phyloP scores from a whole-genome alignment of 352 stramenopile species.

The Elongisporangium prolatum region DNA sequence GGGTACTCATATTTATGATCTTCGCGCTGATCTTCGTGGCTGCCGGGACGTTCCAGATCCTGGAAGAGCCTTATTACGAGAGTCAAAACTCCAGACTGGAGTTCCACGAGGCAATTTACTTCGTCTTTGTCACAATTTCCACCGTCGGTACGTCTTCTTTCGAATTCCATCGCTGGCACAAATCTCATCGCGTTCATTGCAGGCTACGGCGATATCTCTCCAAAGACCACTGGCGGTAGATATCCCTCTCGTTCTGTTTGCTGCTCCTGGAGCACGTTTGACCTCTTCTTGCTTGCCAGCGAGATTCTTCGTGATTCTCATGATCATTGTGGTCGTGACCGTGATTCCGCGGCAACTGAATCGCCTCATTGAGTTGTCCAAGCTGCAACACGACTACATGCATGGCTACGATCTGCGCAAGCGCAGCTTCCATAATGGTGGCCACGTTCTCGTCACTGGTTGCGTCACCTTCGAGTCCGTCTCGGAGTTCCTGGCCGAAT shows the following conservation, averaged over 20 bases:
- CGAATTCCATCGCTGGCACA: neutral
- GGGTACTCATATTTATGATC: constrained; percentile 52
- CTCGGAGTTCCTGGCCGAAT: constrained; percentile 51
- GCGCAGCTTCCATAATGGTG: constrained; percentile 28
- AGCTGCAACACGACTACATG: constrained; percentile 42
- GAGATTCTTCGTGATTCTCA: constrained; percentile 55
- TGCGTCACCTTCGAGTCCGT: constrained; percentile 38
- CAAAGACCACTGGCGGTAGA: constrained; percentile 36
- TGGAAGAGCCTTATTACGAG: constrained; percentile 50
- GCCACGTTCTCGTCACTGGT: constrained; percentile 49
- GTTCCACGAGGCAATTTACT: constrained; percentile 65
- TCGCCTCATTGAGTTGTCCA: constrained; percentile 42
- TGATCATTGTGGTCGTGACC: constrained; percentile 55
- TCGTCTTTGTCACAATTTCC: constrained; percentile 61
- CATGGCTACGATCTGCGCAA: constrained; percentile 42
- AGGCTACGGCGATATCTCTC: constrained; percentile 53
- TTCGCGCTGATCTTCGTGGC: constrained; percentile 54
- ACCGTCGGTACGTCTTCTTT: constrained; percentile 24
- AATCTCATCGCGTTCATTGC: constrained; percentile 1
- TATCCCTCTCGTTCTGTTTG: neutral
- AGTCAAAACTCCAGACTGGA: constrained; percentile 25
- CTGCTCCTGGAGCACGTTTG: neutral
- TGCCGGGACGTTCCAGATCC: constrained; percentile 47
- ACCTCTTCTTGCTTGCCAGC: constrained; percentile 11
- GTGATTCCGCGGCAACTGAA: constrained; percentile 54